Evolutionary conservation across 768 basidiomycete genomes (phyloP).

Genomic region (Tylopilus plumbeoviolaceoides): DNA sequence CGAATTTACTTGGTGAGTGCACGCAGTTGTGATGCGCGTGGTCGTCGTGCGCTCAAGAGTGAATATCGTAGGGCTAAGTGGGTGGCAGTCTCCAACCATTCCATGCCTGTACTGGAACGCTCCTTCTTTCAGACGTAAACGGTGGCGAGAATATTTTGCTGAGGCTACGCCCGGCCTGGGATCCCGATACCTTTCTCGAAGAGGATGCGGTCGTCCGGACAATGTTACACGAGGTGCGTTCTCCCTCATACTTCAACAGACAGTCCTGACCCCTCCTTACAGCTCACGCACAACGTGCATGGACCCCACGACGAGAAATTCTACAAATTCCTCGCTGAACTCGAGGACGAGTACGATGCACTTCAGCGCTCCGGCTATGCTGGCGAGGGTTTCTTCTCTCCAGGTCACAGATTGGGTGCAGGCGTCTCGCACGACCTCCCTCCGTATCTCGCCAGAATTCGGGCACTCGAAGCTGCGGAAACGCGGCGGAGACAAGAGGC

Average conservation of each 20-base stretch:
- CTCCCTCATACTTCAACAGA: not conserved
- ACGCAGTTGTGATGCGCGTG: not conserved
- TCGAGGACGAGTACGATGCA: conserved; percentile 84
- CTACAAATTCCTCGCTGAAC: conserved; percentile 63
- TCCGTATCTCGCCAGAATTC: conserved; percentile 56
- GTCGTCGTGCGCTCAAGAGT: conserved; percentile 5
- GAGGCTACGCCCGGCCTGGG: conserved; percentile 68
- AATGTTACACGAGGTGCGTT: conserved; percentile 83
- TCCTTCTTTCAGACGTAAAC: conserved; percentile 55
- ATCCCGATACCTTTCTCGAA: conserved; percentile 66
- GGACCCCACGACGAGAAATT: conserved; percentile 88
- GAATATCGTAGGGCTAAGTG: conserved; percentile 34
- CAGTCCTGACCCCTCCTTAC: not conserved
- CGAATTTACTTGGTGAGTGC: conserved; percentile 65
- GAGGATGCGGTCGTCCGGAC: conserved; percentile 74
- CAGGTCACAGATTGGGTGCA: conserved; percentile 67
- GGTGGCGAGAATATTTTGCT: conserved; percentile 79
- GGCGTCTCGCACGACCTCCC: conserved; percentile 67
- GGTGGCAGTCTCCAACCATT: conserved; percentile 11
- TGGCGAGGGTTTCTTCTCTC: conserved; percentile 85
- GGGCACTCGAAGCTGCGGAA: conserved; percentile 80
- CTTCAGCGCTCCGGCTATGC: conserved; percentile 78
- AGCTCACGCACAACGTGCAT: conserved; percentile 88
- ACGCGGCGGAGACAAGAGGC: conserved; percentile 48
- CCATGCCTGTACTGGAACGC: conserved; percentile 1